Percentiles rank a stretch among this genome's conserved stretches.
These are phyloP conservation scores for Jackrogersella minutella DNA, from an alignment of 495 filamentous ascomycete genomes.

Conservation along the genomic window DNA sequence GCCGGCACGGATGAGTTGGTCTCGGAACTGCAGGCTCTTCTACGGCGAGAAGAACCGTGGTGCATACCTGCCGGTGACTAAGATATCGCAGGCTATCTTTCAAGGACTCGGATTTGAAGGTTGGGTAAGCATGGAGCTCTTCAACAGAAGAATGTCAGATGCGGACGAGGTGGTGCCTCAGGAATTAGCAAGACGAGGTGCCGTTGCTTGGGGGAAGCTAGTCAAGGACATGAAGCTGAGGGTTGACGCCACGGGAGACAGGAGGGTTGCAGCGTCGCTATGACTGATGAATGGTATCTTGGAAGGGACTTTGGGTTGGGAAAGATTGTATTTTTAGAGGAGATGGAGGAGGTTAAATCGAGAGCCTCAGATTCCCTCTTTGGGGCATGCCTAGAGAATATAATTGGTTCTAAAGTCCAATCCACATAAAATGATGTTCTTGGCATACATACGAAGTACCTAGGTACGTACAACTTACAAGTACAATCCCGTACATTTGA, in stretches of 20 bases:
- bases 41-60: conserved; percentile 74
- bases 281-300: no score
- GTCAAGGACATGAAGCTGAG: conserved; percentile 61
- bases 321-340: no score
- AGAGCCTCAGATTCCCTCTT: not conserved
- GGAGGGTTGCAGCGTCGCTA: conserved; percentile 43
- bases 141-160: conserved; percentile 70
- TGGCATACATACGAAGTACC: no score
- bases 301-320: no score
- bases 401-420: no score
- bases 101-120: conserved; percentile 72
- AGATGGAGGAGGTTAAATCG: not conserved
- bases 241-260: conserved; percentile 49
- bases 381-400: not conserved
- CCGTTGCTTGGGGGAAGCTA: conserved; percentile 69
- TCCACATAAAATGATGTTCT: no score
- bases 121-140: conserved; percentile 83
- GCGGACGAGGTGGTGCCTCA: conserved; percentile 59
- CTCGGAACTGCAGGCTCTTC: conserved; percentile 77
- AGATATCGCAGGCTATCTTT: conserved; percentile 69
- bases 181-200: conserved; percentile 71
- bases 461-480: no score
- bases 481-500: no score
- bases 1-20: conserved; percentile 80
- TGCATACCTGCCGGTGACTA: conserved; percentile 74